Conservation (phyloP, 805 yeast genomes). For the Suhomyces xylopsoci region DNA sequence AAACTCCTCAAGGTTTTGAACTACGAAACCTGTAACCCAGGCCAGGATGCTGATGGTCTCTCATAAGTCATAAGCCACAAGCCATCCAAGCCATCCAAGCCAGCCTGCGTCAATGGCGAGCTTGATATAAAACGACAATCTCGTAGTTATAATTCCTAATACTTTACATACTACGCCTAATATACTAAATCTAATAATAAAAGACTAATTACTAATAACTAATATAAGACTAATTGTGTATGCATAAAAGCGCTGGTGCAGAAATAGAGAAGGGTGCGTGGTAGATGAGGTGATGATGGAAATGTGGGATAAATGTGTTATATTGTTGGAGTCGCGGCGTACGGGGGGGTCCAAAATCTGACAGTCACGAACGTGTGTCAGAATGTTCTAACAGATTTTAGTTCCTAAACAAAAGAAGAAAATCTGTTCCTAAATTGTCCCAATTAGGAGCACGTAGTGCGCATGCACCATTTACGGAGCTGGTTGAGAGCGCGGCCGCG, state of each 20-base stretch:
- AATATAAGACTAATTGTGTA: too few species aligned
- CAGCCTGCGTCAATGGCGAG: not conserved
- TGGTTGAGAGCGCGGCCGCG: not conserved
- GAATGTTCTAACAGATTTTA: not conserved
- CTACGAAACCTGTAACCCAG: conserved; percentile 68
- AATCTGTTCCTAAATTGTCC: not conserved
- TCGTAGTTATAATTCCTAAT: not conserved
- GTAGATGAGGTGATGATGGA: not conserved
- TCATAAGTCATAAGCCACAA: conserved; percentile 14
- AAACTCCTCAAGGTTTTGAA: conserved; percentile 60
- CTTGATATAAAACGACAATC: not conserved
- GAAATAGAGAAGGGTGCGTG: not conserved
- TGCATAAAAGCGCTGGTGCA: not conserved
- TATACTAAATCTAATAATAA: not conserved
- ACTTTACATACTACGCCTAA: not conserved
- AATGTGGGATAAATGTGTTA: not conserved
- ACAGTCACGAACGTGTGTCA: not conserved
- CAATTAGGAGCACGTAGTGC: not conserved
- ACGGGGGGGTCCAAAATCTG: not conserved
- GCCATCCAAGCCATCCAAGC: not conserved
- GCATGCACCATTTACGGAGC: not conserved
- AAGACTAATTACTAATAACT: too few species aligned
- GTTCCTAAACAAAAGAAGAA: not conserved
- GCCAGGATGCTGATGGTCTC: conserved; percentile 54
- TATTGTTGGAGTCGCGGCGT: not conserved